phyloP scores from a whole-genome alignment of 2,329 filamentous ascomycete species.

The Trichoderma semiorbis region DNA sequence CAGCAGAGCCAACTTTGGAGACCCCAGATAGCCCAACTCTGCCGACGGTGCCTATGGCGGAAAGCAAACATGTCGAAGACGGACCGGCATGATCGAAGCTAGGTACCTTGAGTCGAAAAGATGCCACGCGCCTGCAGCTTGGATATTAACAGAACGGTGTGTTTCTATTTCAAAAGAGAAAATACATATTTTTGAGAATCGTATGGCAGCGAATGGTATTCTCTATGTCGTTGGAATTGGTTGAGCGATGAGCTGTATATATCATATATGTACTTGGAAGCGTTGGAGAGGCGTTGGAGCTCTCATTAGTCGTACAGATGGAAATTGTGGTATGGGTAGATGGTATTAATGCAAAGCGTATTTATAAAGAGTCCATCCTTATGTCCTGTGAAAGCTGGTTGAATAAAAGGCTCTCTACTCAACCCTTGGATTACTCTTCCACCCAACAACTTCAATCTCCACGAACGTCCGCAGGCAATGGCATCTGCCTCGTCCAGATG shows the following conservation, averaged over 20 bases:
- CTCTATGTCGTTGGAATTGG: neutral
- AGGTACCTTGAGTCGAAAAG: neutral
- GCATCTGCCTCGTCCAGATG: constrained; percentile 47
- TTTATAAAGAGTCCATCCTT: neutral
- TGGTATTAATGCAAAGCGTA: neutral
- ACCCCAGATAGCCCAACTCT: neutral
- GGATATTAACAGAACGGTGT: neutral
- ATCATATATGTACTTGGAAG: neutral
- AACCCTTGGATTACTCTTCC: neutral
- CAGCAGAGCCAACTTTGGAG: neutral
- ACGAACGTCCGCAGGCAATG: constrained; percentile 29
- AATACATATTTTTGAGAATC: neutral
- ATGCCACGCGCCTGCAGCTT: neutral
- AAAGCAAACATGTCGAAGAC: neutral
- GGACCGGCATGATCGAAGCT: neutral
- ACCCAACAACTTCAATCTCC: neutral
- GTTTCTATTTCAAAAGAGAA: neutral
- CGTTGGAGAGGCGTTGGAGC: neutral
- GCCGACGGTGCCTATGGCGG: neutral
- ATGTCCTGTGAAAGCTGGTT: neutral
- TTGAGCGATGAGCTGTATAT: neutral
- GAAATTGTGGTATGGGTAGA: neutral
- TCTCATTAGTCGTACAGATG: neutral
- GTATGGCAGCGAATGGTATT: neutral
- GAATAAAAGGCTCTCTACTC: neutral